Evolutionary conservation across 2,329 filamentous ascomycete species (phyloP).

Genomic region (Hirsutella thompsonii): DNA sequence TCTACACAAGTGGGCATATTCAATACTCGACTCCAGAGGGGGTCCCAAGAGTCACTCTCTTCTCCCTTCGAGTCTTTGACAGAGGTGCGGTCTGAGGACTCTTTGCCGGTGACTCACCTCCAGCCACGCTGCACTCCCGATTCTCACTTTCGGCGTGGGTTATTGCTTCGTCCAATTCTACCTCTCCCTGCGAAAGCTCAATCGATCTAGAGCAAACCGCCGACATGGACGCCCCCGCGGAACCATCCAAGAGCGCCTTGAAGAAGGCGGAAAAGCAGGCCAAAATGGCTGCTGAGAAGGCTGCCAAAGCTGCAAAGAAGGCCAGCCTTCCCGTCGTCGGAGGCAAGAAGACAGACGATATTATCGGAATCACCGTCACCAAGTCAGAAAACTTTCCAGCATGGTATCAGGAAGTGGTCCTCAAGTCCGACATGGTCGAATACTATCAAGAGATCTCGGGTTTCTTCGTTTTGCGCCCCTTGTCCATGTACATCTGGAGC

Average conservation of each 20-base stretch:
- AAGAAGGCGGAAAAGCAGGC: constrained; percentile 56
- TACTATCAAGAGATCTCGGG: constrained; percentile 93
- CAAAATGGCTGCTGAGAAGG: constrained; percentile 47
- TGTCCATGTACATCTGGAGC: constrained; percentile 55
- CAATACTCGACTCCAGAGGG: neutral
- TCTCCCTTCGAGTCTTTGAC: neutral
- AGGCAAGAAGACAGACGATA: constrained; percentile 49
- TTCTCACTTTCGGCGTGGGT: no score
- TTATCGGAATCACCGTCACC: constrained; percentile 78
- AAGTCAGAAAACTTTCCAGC: constrained; percentile 80
- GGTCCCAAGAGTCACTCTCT: neutral
- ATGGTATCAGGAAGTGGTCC: constrained; percentile 97
- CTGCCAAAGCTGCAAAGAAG: constrained; percentile 48
- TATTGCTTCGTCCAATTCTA: neutral
- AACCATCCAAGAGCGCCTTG: constrained; percentile 46
- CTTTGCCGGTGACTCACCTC: neutral
- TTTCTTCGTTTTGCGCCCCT: constrained; percentile 81
- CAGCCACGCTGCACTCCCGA: neutral
- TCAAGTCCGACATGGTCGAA: constrained; percentile 94
- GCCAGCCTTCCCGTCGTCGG: constrained; percentile 35
- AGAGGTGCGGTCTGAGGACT: neutral
- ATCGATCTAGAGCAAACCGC: neutral
- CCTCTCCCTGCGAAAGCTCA: neutral
- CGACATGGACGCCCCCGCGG: constrained; percentile 18
- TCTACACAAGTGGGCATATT: constrained; percentile 2